Conservation (phyloP, 1,139 yeast species). For the Kodamaea anthophila region DNA sequence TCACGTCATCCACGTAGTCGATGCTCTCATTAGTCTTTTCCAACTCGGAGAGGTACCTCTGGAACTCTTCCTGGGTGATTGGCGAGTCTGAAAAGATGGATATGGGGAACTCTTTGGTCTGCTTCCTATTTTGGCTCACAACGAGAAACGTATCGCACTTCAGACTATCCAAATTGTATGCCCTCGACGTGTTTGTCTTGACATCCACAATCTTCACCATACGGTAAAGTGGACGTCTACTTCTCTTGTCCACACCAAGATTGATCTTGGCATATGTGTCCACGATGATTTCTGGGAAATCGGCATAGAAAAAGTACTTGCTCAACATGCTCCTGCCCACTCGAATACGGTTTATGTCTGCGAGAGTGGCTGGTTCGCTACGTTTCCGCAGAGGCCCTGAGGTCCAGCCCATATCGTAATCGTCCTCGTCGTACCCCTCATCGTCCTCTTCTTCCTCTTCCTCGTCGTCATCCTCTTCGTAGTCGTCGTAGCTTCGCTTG, state of each 20-base stretch:
- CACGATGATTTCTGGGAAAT: constrained; percentile 59
- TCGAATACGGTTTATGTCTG: constrained; percentile 63
- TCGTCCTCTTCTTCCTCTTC: constrained; percentile 39
- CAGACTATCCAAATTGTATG: constrained; percentile 51
- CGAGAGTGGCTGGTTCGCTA: constrained; percentile 34
- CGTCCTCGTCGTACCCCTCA: constrained; percentile 33
- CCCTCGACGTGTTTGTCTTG: constrained; percentile 45
- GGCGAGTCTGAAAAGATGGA: constrained; percentile 74
- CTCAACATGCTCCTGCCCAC: constrained; percentile 74
- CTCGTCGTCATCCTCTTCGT: constrained; percentile 21
- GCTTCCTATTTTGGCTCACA: constrained; percentile 61
- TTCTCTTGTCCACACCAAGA: constrained; percentile 62
- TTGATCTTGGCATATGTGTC: constrained; percentile 82
- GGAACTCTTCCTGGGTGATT: constrained; percentile 63
- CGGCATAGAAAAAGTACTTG: constrained; percentile 77
- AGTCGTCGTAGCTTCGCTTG: constrained; percentile 26
- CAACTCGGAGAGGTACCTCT: constrained; percentile 58
- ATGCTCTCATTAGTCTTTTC: constrained; percentile 51
- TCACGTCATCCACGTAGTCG: constrained; percentile 64
- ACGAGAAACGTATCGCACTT: constrained; percentile 56
- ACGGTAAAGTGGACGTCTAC: constrained; percentile 66
- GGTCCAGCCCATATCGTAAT: constrained; percentile 18
- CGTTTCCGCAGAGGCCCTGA: constrained; percentile 19
- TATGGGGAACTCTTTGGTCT: constrained; percentile 69
- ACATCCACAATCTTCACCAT: constrained; percentile 75